Evolutionary conservation across 1,284 basidiomycete genomes (phyloP).

Genomic region (Athelia psychrophila): DNA sequence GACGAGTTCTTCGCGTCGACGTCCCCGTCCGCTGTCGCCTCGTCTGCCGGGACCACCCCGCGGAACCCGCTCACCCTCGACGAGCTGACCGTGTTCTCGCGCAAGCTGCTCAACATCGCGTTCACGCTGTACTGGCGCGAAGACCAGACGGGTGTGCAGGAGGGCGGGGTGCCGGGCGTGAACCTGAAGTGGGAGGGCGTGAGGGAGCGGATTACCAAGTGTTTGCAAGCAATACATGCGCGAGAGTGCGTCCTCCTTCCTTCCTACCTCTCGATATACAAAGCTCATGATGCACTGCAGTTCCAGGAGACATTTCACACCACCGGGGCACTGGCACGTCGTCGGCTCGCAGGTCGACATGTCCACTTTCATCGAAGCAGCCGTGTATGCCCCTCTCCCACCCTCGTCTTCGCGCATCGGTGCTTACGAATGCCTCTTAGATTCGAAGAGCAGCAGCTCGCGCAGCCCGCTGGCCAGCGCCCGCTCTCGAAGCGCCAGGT

Average conservation of each 20-base stretch:
- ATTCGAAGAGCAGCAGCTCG: constrained; percentile 55
- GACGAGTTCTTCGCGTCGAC: constrained; percentile 87
- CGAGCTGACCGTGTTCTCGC: constrained; percentile 73
- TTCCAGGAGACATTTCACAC: constrained; percentile 79
- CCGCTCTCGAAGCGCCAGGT: constrained; percentile 66
- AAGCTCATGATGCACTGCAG: constrained; percentile 36
- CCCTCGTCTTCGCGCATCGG: constrained; percentile 1
- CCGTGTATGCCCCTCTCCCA: constrained; percentile 52
- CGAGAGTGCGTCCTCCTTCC: constrained; percentile 76
- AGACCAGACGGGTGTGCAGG: constrained; percentile 40
- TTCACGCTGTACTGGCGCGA: constrained; percentile 83
- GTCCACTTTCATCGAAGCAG: constrained; percentile 87
- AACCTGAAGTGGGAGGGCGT: constrained; percentile 57
- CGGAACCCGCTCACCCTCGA: constrained; percentile 82
- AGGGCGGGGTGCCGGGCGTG: constrained; percentile 41
- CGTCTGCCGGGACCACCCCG: constrained; percentile 20
- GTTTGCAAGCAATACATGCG: constrained; percentile 78
- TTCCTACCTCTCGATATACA: neutral
- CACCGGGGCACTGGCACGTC: constrained; percentile 79
- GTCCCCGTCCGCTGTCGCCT: constrained; percentile 1
- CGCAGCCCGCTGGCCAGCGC: constrained; percentile 26
- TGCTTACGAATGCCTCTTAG: constrained; percentile 25
- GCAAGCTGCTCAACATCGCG: constrained; percentile 73
- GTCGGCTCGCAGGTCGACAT: constrained; percentile 78
- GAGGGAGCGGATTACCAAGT: constrained; percentile 70